Evolutionary conservation across 2,329 filamentous ascomycete species (phyloP).

Genomic region (Hypoxylon sp.): DNA sequence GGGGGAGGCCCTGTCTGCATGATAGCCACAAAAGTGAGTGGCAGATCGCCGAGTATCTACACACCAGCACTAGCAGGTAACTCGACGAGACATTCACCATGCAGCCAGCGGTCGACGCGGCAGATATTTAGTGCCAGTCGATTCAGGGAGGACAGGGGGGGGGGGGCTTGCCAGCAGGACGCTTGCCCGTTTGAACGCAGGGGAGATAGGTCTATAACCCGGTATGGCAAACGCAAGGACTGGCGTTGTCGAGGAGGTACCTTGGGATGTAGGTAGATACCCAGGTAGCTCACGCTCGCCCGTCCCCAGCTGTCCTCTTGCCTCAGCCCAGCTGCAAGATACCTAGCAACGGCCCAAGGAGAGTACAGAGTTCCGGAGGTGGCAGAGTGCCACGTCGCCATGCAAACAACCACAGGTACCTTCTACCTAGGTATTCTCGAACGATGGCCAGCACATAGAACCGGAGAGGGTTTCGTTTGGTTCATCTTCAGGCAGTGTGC

Average conservation of each 20-base stretch:
- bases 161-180: constrained; percentile 18
- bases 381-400: constrained; percentile 26
- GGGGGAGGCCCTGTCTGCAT: constrained; percentile 15
- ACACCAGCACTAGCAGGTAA: constrained; percentile 23
- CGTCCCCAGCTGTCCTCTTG: constrained; percentile 14
- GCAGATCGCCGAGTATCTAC: constrained; percentile 31
- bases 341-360: background rate
- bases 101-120: constrained; percentile 19
- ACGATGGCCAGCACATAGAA: constrained; percentile 29
- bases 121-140: constrained; percentile 25
- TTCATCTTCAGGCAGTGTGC: constrained; percentile 26
- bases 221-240: constrained; percentile 24
- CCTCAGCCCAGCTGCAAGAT: constrained; percentile 12
- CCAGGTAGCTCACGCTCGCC: constrained; percentile 1
- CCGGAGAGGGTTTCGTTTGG: constrained; percentile 30
- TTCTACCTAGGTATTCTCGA: constrained; percentile 24
- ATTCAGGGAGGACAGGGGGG: constrained; percentile 23
- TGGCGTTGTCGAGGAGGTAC: no score
- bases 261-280: constrained; percentile 8
- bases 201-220: constrained; percentile 22
- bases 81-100: constrained; percentile 35
- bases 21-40: constrained; percentile 30
- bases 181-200: constrained; percentile 25
- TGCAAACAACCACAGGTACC: constrained; percentile 31
- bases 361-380: background rate